These are phyloP conservation scores for Passiflora organensis DNA, from an alignment of 345 rosid species.

Conservation along the genomic window DNA sequence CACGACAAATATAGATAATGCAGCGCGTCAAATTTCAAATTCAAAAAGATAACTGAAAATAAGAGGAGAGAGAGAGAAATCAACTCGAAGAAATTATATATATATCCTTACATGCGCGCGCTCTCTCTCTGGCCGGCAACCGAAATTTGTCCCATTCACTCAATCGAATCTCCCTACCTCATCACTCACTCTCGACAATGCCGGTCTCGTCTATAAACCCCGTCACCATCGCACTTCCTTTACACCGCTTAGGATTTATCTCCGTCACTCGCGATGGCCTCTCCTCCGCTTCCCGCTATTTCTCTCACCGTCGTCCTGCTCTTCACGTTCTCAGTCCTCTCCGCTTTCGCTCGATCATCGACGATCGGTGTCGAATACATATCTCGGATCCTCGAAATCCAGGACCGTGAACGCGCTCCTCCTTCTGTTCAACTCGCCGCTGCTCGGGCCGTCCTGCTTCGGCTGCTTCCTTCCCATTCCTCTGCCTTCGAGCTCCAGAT, in stretches of 20 bases:
- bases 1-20: too few relatives aligned
- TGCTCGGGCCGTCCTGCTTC: slow-evolving; percentile 44
- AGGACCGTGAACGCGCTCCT: slow-evolving; percentile 58
- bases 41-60: background rate
- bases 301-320: slow-evolving; percentile 12
- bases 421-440: slow-evolving; percentile 54
- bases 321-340: slow-evolving; percentile 9
- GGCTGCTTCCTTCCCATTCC: slow-evolving; percentile 53
- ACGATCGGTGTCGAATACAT: slow-evolving; percentile 58
- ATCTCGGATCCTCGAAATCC: slow-evolving; percentile 52
- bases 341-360: slow-evolving; percentile 28
- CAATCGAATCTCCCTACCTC: slow-evolving; percentile 5
- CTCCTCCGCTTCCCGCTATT: slow-evolving; percentile 19
- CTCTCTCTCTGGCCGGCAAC: slow-evolving; percentile 20
- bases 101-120: too few relatives aligned
- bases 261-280: slow-evolving; percentile 19
- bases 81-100: too few relatives aligned
- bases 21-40: background rate
- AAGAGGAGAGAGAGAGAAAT: background rate
- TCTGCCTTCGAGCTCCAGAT: slow-evolving; percentile 50
- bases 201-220: slow-evolving; percentile 3
- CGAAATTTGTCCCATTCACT: slow-evolving; percentile 11
- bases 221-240: background rate
- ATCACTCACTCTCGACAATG: background rate
- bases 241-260: background rate